phyloP scores from a whole-genome alignment of 768 basidiomycete species.

The Calvatia gigantea region DNA sequence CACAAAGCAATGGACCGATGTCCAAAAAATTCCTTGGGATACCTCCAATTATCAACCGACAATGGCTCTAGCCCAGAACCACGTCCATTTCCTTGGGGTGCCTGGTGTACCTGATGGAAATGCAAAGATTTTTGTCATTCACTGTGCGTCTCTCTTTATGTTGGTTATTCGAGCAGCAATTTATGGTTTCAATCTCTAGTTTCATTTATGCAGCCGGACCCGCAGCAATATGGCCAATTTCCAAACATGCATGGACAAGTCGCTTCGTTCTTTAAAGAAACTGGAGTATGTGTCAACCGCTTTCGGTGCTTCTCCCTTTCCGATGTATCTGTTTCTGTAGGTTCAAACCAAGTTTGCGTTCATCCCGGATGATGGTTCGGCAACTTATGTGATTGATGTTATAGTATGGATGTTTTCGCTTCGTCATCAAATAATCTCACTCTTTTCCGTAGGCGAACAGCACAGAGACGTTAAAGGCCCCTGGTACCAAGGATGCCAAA shows the following conservation, averaged over 20 bases:
- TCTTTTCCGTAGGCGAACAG: slow-evolving; percentile 49
- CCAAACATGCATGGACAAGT: slow-evolving; percentile 68
- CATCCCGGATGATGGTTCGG: slow-evolving; percentile 69
- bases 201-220: slow-evolving; percentile 64
- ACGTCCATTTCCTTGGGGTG: slow-evolving; percentile 67
- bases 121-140: slow-evolving; percentile 70
- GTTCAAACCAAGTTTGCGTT: slow-evolving; percentile 75
- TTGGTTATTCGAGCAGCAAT: background rate
- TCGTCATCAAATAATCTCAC: background rate
- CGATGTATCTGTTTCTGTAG: slow-evolving; percentile 22
- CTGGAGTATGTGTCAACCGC: slow-evolving; percentile 37
- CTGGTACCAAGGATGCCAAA: slow-evolving; percentile 52
- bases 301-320: background rate
- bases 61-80: slow-evolving; percentile 72
- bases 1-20: slow-evolving; percentile 62
- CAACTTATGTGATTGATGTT: slow-evolving; percentile 70
- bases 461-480: slow-evolving; percentile 58
- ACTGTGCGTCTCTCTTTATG: slow-evolving; percentile 43
- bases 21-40: slow-evolving; percentile 39
- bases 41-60: slow-evolving; percentile 49
- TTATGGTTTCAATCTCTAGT: slow-evolving; percentile 28
- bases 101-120: slow-evolving; percentile 53
- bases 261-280: slow-evolving; percentile 61
- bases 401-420: slow-evolving; percentile 33
- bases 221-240: slow-evolving; percentile 65